Evolutionary conservation across 1,284 basidiomycete species (phyloP).

Genomic region (Bondarzewia mesenterica): DNA sequence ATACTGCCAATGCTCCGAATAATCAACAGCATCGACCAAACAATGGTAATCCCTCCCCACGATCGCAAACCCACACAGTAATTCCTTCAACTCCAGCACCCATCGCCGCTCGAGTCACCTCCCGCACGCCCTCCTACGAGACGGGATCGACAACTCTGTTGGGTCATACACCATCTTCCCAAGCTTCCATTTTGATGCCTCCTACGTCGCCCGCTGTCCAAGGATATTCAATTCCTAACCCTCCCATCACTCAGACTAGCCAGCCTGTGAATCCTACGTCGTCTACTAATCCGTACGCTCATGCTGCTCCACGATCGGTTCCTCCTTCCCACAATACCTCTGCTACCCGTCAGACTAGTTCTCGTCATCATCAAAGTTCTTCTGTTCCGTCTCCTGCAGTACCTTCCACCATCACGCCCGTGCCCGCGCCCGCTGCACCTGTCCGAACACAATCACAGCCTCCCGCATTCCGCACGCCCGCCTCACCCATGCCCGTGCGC

Average conservation of each 20-base stretch:
- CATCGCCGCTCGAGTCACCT: conserved; percentile 9
- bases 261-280: neutral
- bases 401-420: conserved; percentile 1
- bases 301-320: neutral
- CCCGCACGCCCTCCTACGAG: conserved; percentile 12
- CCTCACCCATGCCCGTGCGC: neutral
- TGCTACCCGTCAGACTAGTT: conserved; percentile 7
- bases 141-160: conserved; percentile 14
- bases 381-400: conserved; percentile 7
- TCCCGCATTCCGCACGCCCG: neutral
- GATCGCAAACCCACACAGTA: conserved; percentile 9
- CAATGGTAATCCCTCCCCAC: conserved; percentile 12
- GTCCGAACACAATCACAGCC: conserved; percentile 11
- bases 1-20: conserved; percentile 4
- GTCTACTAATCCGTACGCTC: neutral
- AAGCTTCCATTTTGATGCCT: conserved; percentile 9
- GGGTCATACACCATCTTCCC: conserved; percentile 14
- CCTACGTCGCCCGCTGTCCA: conserved; percentile 9
- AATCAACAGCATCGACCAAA: conserved; percentile 10
- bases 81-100: conserved; percentile 5
- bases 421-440: conserved; percentile 1
- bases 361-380: conserved; percentile 11
- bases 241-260: neutral
- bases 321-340: neutral
- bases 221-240: conserved; percentile 2